phyloP scores from a whole-genome alignment of 495 filamentous ascomycete species.

The Rhypophila decipiens region DNA sequence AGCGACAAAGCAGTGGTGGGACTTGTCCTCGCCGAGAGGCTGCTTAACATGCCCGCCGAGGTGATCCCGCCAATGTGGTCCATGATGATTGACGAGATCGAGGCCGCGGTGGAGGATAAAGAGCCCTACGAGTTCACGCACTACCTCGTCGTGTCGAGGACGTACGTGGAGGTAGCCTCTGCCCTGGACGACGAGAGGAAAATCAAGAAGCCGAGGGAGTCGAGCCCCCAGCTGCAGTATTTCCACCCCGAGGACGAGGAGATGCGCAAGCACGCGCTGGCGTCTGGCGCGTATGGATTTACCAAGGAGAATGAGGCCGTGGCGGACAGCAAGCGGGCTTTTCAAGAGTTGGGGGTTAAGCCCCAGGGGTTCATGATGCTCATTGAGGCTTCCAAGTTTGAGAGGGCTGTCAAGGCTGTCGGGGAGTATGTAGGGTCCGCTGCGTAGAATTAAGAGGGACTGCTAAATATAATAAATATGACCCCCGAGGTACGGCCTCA shows the following conservation, averaged over 20 bases:
- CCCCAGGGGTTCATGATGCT: conserved; percentile 74
- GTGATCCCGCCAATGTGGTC: conserved; percentile 93
- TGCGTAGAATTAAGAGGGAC: conserved; percentile 9
- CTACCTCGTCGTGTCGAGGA: conserved; percentile 85
- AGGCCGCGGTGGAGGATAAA: conserved; percentile 80
- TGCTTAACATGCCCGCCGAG: conserved; percentile 93
- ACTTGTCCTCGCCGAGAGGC: conserved; percentile 78
- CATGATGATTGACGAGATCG: conserved; percentile 90
- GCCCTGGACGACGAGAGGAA: conserved; percentile 61
- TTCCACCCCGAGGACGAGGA: conserved; percentile 98
- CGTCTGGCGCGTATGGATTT: conserved; percentile 62
- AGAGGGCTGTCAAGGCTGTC: conserved; percentile 62
- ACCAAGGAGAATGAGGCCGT: conserved; percentile 71
- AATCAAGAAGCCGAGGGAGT: conserved; percentile 68
- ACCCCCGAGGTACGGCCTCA: background rate
- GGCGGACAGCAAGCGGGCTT: conserved; percentile 86
- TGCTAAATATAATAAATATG: conserved; percentile 3
- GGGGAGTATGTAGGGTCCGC: conserved; percentile 58
- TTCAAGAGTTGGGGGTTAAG: conserved; percentile 87
- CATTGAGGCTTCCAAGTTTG: conserved; percentile 63
- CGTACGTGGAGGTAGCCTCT: conserved; percentile 81
- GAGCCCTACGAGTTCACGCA: conserved; percentile 92
- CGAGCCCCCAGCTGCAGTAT: conserved; percentile 56
- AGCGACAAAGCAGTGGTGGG: conserved; percentile 53
- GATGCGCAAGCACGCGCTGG: conserved; percentile 64